Evolutionary conservation across 2,329 filamentous ascomycete genomes (phyloP).

Genomic region (Diaporthe longicolla): DNA sequence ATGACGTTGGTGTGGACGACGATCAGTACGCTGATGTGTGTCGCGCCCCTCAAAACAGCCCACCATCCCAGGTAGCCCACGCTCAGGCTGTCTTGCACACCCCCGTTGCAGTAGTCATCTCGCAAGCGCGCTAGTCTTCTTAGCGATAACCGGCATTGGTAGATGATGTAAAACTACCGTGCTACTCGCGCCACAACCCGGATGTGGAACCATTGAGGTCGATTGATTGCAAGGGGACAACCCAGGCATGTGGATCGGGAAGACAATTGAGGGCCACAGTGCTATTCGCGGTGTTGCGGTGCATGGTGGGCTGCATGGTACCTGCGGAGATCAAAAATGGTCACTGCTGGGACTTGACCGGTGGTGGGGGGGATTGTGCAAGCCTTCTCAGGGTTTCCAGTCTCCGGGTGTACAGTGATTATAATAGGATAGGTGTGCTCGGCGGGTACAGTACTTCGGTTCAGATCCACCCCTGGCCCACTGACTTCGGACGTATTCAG

Average conservation of each 20-base stretch:
- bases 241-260: slow-evolving; percentile 23
- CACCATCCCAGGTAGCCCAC: slow-evolving; percentile 1
- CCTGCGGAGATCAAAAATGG: slow-evolving; percentile 29
- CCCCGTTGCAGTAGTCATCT: neutral
- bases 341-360: neutral
- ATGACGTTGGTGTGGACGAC: slow-evolving; percentile 20
- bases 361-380: neutral
- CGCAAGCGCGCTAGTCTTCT: slow-evolving; percentile 8
- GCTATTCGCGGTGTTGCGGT: neutral
- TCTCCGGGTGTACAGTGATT: neutral
- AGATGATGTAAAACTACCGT: slow-evolving; percentile 26
- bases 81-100: slow-evolving; percentile 11
- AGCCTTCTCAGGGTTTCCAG: neutral
- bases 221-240: slow-evolving; percentile 27
- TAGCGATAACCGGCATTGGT: slow-evolving; percentile 32
- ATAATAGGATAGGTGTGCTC: neutral
- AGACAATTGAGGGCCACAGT: slow-evolving; percentile 11
- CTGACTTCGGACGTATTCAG: slow-evolving; percentile 29
- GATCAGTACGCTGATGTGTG: neutral
- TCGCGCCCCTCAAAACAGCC: slow-evolving; percentile 21
- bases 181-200: slow-evolving; percentile 25
- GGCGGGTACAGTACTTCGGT: neutral
- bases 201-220: slow-evolving; percentile 26
- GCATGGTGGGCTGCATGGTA: slow-evolving; percentile 18
- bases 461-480: slow-evolving; percentile 23